Evolutionary conservation across 192 early-diverging fungal species (phyloP), one percentile per base, ranked within the genome.

Genomic region (Linnemannia exigua): DNA sequence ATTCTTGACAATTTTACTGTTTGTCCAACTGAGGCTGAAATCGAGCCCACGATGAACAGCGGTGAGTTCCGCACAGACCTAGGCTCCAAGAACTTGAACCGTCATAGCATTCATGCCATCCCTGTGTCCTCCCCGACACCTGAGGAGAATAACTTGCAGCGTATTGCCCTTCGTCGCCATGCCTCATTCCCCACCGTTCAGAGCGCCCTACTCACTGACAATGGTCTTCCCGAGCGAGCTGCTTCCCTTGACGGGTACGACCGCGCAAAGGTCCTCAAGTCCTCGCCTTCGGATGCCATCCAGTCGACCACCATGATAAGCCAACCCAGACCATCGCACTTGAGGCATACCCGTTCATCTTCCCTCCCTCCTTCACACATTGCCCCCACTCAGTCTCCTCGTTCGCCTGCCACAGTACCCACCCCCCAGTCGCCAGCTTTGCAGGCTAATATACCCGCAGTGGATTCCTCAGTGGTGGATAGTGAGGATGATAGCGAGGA

Each of bases 261-360:
- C 5, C 77, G 84, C 6, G 73, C 84, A 17, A 51, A 36, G 74
- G 22, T 86, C 38, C 44, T 80, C 37, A 79, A 68, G 44, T 70
- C 78, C n/a, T 77, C 54, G 19, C 58, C 84, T 9, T 63, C 58
- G 7, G 84, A 76, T 44, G 44, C 77, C 15, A 38, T 86, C 15
- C 69, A 76, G 61, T 70, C 78, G 5, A 86, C 79, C 5, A 77
- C 79, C 54, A 85, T 85, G 82, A 46, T 85, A 37, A 85, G 82
- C 51, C 77, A 76, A 0, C 82, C 82, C 25, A 48, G 80, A 22
- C 69, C 75, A 14, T 36, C 48, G 0, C 80, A 76, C 36, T 28
- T 82, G 47, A 28, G 75, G 44, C 80, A 82, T 25, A 47, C 25
- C 0, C 47, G 80, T 2, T 72, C 80, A 0, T 36, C n/a, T 33